Evolutionary conservation across 768 basidiomycete genomes (phyloP).

Genomic region (Royoungia palumana): DNA sequence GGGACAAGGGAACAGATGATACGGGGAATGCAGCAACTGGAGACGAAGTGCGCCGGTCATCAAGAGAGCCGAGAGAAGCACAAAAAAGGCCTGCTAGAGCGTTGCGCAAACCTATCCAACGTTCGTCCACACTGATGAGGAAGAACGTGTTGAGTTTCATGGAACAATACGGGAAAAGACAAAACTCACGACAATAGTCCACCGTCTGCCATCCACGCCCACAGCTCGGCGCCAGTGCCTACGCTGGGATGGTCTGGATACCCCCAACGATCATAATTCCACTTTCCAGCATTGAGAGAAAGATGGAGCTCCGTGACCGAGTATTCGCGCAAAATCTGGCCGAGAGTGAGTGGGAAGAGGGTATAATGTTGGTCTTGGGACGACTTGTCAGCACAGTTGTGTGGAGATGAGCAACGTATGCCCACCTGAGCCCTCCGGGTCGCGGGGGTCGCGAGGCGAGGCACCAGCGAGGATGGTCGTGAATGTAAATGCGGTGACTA

Average conservation of each 20-base stretch:
- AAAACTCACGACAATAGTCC: constrained; percentile 44
- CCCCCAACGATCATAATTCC: constrained; percentile 86
- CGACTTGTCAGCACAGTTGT: neutral
- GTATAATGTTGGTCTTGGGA: constrained; percentile 77
- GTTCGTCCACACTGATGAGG: constrained; percentile 56
- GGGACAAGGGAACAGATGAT: constrained; percentile 50
- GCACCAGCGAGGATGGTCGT: constrained; percentile 55
- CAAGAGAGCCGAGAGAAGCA: constrained; percentile 78
- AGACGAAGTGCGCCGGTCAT: constrained; percentile 71
- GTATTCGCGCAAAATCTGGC: constrained; percentile 83
- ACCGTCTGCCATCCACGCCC: constrained; percentile 87
- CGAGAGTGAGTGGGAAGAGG: constrained; percentile 81
- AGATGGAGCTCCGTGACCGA: constrained; percentile 86
- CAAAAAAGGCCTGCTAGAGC: constrained; percentile 93
- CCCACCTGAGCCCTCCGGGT: constrained; percentile 44
- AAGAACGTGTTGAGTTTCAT: neutral
- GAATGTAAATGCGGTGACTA: constrained; percentile 80
- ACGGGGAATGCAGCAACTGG: constrained; percentile 62
- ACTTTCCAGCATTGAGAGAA: constrained; percentile 86
- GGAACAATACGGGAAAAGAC: neutral
- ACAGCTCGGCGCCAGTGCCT: constrained; percentile 83
- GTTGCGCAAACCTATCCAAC: constrained; percentile 85
- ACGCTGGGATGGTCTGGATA: constrained; percentile 73
- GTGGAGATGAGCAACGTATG: constrained; percentile 26
- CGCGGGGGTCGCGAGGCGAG: constrained; percentile 53